These are phyloP conservation scores for Termitomyces sp. DNA, from an alignment of 768 basidiomycete genomes.

Conservation along the genomic window DNA sequence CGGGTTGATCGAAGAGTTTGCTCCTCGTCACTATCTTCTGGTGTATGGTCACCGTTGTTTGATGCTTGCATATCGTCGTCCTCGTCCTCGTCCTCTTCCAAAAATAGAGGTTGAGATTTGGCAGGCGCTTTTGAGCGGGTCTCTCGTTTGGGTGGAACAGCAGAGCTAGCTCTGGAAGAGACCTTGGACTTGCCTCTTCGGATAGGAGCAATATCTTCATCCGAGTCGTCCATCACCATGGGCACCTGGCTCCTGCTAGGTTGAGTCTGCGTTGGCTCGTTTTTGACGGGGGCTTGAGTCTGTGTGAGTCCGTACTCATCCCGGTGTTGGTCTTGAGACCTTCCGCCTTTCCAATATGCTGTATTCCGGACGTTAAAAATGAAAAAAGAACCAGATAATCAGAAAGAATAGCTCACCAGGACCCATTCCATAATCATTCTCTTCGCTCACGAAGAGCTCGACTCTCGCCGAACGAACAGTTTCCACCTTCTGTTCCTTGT, in stretches of 20 bases:
- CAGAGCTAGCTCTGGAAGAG: slow-evolving; percentile 24
- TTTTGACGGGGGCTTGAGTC: slow-evolving; percentile 10
- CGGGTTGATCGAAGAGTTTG: slow-evolving; percentile 26
- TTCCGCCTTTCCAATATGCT: slow-evolving; percentile 53
- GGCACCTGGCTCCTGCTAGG: slow-evolving; percentile 19
- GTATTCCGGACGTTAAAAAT: slow-evolving; percentile 1
- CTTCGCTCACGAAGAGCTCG: slow-evolving; percentile 48
- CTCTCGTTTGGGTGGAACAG: slow-evolving; percentile 17
- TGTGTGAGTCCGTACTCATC: slow-evolving; percentile 18
- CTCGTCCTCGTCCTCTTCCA: slow-evolving; percentile 44
- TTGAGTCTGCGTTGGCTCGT: slow-evolving; percentile 15
- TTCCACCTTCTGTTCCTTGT: slow-evolving; percentile 22
- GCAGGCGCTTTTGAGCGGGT: slow-evolving; percentile 20
- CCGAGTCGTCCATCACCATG: slow-evolving; percentile 30
- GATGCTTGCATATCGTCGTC: slow-evolving; percentile 16
- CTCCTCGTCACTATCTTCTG: slow-evolving; percentile 22
- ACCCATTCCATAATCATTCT: slow-evolving; percentile 54
- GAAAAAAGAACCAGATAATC: background rate
- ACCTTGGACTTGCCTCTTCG: slow-evolving; percentile 21
- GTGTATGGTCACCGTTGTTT: slow-evolving; percentile 20
- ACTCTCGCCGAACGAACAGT: slow-evolving; percentile 31
- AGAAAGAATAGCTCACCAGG: slow-evolving; percentile 32
- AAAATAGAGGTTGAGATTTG: slow-evolving; percentile 45
- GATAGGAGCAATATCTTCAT: slow-evolving; percentile 15
- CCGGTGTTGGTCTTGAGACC: slow-evolving; percentile 17